Conservation (phyloP, 2,329 filamentous ascomycete species). For the Mariannaea sp. region DNA sequence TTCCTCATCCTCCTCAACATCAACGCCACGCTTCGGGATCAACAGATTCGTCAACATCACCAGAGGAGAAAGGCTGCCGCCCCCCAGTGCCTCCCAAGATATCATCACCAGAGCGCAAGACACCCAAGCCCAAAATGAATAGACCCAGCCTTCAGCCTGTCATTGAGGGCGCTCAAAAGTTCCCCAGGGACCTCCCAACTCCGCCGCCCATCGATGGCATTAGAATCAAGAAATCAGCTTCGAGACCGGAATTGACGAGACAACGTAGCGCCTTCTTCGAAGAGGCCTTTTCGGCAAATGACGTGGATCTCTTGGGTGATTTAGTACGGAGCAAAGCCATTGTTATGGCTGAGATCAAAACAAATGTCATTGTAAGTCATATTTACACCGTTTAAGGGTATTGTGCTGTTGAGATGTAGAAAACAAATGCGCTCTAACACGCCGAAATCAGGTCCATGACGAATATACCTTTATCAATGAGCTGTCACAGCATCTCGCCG, state of each 20-base stretch:
- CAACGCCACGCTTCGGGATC: not conserved
- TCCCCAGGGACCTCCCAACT: slow-evolving; percentile 24
- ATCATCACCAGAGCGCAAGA: slow-evolving; percentile 25
- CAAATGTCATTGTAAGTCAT: slow-evolving; percentile 40
- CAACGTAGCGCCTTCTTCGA: slow-evolving; percentile 49
- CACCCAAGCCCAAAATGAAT: slow-evolving; percentile 26
- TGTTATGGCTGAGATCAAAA: slow-evolving; percentile 58
- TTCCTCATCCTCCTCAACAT: too few species aligned
- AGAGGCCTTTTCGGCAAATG: slow-evolving; percentile 45
- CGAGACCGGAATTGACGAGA: slow-evolving; percentile 27
- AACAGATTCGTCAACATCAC: slow-evolving; percentile 11
- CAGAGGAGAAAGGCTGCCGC: slow-evolving; percentile 8
- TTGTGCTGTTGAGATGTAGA: not conserved
- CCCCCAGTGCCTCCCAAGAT: slow-evolving; percentile 5
- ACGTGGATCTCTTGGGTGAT: slow-evolving; percentile 44
- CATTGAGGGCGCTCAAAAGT: slow-evolving; percentile 35
- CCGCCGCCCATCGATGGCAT: slow-evolving; percentile 20
- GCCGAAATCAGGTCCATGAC: slow-evolving; percentile 67
- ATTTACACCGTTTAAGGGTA: too few species aligned
- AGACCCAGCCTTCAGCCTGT: slow-evolving; percentile 39
- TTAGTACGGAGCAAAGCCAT: slow-evolving; percentile 59
- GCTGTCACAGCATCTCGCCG: slow-evolving; percentile 73
- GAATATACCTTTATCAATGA: slow-evolving; percentile 76
- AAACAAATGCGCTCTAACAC: slow-evolving; percentile 2
- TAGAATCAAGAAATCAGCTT: slow-evolving; percentile 24